Evolutionary conservation across 441 rosid genomes (phyloP).

Genomic region (Syzygium syzygioides): DNA sequence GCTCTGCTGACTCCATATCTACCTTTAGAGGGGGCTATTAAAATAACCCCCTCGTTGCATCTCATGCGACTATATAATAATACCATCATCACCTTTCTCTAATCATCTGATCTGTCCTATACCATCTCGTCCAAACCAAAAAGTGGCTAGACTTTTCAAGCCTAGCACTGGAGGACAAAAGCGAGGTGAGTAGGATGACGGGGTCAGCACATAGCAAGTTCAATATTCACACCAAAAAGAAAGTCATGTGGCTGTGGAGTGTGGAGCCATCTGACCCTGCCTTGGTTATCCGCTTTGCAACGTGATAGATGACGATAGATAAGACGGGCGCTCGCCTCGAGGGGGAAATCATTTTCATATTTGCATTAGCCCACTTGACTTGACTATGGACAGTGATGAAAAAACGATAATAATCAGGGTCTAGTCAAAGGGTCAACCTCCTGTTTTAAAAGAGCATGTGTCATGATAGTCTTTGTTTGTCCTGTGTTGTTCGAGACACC

Average conservation of each 20-base stretch:
- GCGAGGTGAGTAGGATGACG: too few relatives aligned
- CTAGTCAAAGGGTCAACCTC: background rate
- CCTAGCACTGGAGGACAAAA: background rate
- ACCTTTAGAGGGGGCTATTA: background rate
- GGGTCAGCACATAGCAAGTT: too few relatives aligned
- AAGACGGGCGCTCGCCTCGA: background rate
- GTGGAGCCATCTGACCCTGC: background rate
- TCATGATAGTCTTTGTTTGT: background rate
- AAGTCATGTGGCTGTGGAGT: background rate
- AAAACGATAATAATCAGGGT: background rate
- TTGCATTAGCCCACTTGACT: background rate
- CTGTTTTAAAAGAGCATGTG: background rate
- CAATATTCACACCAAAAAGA: background rate
- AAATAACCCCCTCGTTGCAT: background rate
- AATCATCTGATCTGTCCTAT: fast-evolving
- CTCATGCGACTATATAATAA: background rate
- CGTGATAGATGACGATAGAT: background rate
- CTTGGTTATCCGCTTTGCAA: background rate
- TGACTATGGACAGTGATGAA: background rate
- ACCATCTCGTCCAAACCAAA: background rate
- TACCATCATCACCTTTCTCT: background rate
- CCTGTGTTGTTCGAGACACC: background rate
- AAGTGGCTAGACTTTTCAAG: background rate
- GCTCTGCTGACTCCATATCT: background rate
- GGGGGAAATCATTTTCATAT: background rate